Evolutionary conservation across 1,284 basidiomycete species (phyloP), one percentile per base, ranked within the genome.

Genomic region (Coniferiporia weirii): DNA sequence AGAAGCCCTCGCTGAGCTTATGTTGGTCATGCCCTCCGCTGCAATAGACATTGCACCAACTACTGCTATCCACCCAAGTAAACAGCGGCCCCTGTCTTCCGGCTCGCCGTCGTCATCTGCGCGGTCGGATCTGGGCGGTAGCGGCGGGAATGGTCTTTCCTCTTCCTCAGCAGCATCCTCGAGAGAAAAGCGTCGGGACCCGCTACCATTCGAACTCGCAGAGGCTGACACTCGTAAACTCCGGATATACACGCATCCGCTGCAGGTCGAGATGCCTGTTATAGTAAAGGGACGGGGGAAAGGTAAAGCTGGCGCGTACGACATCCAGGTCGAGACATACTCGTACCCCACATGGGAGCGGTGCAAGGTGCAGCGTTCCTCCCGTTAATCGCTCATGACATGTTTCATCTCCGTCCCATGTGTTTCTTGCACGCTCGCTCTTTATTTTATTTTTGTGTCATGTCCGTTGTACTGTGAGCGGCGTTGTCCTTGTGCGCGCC

Each of bases 261-360:
- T 77, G 56, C 71, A 74, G 45, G 68, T 78, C 32, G 75, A 77
- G 51, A 71, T 77, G 47, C 73, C 77, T 3, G 64, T 66, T 19
- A 65, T 66, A 54, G 40, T 20, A 35, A 52, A 52, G 36, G 32
- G 40, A 57, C 72, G 62, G 72, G 63, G 72, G 70, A 59, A 66
- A 63, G 54, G 53, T 4, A 57, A 50, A 17, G 43, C 47, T n/a
- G 38, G 49, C 13, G 50, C 59, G 12, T 72, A 76, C 60, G 72
- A 72, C 55, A 74, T 76, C 67, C 71, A 72, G 66, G 67, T 72
- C 36, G 77, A 83, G 68, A 75, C 77, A 55, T 75, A 79, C 52
- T 64, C 73, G 15, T 82, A 80, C 67, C 82, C 83, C 27, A 79
- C 77, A 56, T 87, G 85, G 84, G 78, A 85, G 68, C 73, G 81